phyloP scores from a whole-genome alignment of 1,139 yeast genomes.

The Geotrichum reessii region DNA sequence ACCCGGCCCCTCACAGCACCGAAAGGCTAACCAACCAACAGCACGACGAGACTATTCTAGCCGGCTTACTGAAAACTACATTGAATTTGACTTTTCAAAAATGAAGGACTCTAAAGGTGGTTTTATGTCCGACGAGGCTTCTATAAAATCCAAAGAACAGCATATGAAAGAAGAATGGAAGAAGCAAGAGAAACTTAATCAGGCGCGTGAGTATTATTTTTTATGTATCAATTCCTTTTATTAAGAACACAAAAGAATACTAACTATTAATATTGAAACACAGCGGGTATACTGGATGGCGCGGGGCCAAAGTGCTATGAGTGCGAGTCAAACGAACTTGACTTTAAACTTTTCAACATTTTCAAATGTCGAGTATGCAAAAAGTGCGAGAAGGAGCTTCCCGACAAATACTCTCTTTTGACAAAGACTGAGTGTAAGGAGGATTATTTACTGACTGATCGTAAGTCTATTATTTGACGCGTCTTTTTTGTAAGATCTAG shows the following conservation, averaged over 20 bases:
- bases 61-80: conserved; percentile 46
- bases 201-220: conserved; percentile 20
- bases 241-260: not conserved
- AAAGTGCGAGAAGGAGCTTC: conserved; percentile 61
- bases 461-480: conserved; percentile 18
- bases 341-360: conserved; percentile 59
- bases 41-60: conserved; percentile 4
- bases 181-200: conserved; percentile 44
- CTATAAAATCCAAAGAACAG: conserved; percentile 34
- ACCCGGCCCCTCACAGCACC: conserved; percentile 13
- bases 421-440: conserved; percentile 95
- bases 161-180: conserved; percentile 74
- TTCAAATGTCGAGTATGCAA: conserved; percentile 76
- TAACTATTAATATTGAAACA: conserved; percentile 3
- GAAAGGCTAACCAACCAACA: conserved; percentile 11
- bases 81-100: conserved; percentile 82
- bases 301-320: conserved; percentile 74
- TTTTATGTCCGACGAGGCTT: conserved; percentile 52
- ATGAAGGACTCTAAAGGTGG: conserved; percentile 90
- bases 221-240: not conserved
- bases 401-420: conserved; percentile 82
- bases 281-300: conserved; percentile 40
- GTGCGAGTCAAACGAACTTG: conserved; percentile 70
- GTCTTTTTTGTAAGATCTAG: not conserved
- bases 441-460: conserved; percentile 88